Evolutionary conservation across 2,329 filamentous ascomycete genomes (phyloP), one percentile per base, ranked within the genome.

Genomic region (Aspergillus nomiae): DNA sequence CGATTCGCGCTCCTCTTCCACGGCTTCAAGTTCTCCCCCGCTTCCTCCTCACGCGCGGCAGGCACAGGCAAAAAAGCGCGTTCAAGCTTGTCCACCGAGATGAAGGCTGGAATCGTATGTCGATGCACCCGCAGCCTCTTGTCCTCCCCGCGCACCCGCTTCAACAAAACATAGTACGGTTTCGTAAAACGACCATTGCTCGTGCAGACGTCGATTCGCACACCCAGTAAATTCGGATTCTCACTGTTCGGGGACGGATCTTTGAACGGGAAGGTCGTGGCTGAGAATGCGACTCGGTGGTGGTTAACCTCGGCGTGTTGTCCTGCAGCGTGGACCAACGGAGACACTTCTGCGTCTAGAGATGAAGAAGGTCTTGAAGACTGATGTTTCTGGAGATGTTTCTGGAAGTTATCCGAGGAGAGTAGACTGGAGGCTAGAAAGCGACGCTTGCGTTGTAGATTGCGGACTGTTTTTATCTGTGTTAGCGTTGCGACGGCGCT

Each of bases 21-120:
- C 16, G 70, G 61, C 45, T 71, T 71, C 14, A 61, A 46, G 21
- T 58, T 57, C 34, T 60, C 60, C 21, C 67, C 69, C 12, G 63
- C 64, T 30, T 62, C 65, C 32, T 68, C 66, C 4, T 61, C 59
- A 3, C 32, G 28, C 12, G 48, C 60, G 16, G 10, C 21, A 7
- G 45, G 64, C 26, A 7, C 73, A 67, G 82, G 72, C 16, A 68
- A 24, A 48, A 65, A 81, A 16, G 68, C 65, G 19, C 70, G 63
- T 65, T 78, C 78, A 11, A 82, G 67, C 38, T 73, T 74, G 11
- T 74, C 63, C 11, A 82, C 61, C 0, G 80, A 73, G 21, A 83
- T 80, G 59, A 82, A 80, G 0, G 75, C 70, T 6, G 81, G 81
- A n/a, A 82, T 76, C 0, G 81, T 82, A 68, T 82, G 81, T 16